Conservation (phyloP, 2,329 filamentous ascomycete genomes). For the Claviceps cyperi region DNA sequence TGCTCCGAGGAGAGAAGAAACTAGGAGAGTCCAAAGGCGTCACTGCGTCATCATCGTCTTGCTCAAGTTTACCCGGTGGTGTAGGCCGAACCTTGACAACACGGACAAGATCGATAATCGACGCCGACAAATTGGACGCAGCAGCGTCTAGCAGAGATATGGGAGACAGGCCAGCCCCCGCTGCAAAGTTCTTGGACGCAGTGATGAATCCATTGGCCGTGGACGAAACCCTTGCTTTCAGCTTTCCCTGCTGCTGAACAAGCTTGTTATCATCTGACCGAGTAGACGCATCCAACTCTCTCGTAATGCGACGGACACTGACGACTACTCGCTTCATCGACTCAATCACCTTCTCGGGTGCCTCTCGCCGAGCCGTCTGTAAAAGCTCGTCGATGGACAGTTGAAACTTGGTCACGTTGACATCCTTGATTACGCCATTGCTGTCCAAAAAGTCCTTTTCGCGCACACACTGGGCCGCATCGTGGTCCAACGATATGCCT, state of each 20-base stretch:
- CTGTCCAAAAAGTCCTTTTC: conserved; percentile 55
- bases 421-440: conserved; percentile 71
- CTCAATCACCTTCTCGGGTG: conserved; percentile 61
- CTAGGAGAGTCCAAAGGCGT: conserved; percentile 53
- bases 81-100: conserved; percentile 71
- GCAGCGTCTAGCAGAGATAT: conserved; percentile 90
- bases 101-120: conserved; percentile 74
- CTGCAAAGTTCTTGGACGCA: conserved; percentile 80
- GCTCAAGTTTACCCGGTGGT: conserved; percentile 59
- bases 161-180: conserved; percentile 70
- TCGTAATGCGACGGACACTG: conserved; percentile 70
- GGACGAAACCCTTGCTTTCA: conserved; percentile 73
- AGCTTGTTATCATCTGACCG: conserved; percentile 35
- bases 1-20: conserved; percentile 49
- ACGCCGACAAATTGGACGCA: conserved; percentile 73
- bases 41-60: conserved; percentile 54
- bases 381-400: conserved; percentile 86
- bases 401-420: conserved; percentile 91
- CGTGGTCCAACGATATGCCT: conserved; percentile 53
- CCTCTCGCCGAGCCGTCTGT: conserved; percentile 57
- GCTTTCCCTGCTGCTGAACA: conserved; percentile 46
- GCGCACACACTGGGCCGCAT: conserved; percentile 51
- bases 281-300: conserved; percentile 53
- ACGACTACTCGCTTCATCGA: conserved; percentile 78
- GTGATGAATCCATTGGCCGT: conserved; percentile 95